phyloP scores from a whole-genome alignment of 495 filamentous ascomycete genomes.

The Penicillium odoratum region DNA sequence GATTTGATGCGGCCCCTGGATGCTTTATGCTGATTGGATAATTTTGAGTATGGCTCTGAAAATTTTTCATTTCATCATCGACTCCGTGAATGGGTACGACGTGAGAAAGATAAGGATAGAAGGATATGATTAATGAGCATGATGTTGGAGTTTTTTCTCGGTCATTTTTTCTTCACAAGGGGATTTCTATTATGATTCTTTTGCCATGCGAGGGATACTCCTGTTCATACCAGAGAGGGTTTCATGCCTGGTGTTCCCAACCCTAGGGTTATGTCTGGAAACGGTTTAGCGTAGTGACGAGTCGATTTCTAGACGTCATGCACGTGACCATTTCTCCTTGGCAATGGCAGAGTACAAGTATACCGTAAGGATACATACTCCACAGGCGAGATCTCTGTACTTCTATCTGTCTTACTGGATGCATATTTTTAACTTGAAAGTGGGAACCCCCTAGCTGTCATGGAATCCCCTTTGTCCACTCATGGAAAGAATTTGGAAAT shows the following conservation, averaged over 20 bases:
- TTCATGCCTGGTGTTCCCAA: constrained; percentile 12
- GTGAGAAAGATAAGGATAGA: constrained; percentile 6
- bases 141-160: too few relatives aligned
- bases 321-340: constrained; percentile 6
- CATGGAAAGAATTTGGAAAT: neutral
- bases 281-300: constrained; percentile 12
- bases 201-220: constrained; percentile 13
- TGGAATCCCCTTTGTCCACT: constrained; percentile 1
- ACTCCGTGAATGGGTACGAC: constrained; percentile 4
- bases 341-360: neutral
- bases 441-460: constrained; percentile 10
- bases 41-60: constrained; percentile 2
- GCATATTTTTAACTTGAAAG: neutral
- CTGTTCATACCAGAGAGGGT: constrained; percentile 10
- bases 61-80: constrained; percentile 9
- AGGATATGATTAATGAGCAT: neutral
- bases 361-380: neutral
- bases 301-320: constrained; percentile 9
- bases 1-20: neutral
- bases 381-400: neutral
- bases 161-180: neutral
- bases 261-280: constrained; percentile 13
- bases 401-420: neutral
- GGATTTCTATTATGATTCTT: neutral
- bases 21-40: constrained; percentile 33